A percentile compares a stretch with the other conserved stretches of the same genome.
Evolutionary conservation across 257 asterid species (phyloP).

Genomic region (Nicotiana noctiflora): DNA sequence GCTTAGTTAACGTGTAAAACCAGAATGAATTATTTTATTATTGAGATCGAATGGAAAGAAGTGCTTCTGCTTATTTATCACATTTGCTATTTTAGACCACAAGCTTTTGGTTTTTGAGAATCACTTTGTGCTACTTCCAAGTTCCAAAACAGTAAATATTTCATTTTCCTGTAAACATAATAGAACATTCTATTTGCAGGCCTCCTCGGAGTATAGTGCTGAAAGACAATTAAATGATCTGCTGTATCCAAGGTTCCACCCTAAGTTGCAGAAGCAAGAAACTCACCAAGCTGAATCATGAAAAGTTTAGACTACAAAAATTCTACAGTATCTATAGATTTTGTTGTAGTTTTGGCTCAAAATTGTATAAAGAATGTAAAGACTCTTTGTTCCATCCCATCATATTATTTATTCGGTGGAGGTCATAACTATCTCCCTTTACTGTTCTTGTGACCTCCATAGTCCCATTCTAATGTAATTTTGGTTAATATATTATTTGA

Average conservation of each 20-base stretch:
- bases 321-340: not conserved
- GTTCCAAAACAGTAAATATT: not conserved
- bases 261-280: constrained; percentile 60
- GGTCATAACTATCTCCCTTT: not conserved
- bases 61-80: not conserved
- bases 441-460: not conserved
- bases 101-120: not conserved
- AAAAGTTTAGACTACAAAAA: not conserved
- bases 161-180: not conserved
- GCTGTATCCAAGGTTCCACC: constrained; percentile 62
- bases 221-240: constrained; percentile 75
- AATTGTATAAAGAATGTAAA: constrained; percentile 23
- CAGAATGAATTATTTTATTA: not conserved
- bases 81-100: not conserved
- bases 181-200: constrained; percentile 41
- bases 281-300: constrained; percentile 69
- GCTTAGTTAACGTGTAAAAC: not conserved
- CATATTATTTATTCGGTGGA: not conserved
- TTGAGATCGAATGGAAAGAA: not conserved
- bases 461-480: not conserved
- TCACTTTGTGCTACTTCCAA: not conserved
- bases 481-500: not conserved
- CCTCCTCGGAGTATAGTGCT: constrained; percentile 86
- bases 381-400: not conserved
- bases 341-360: constrained; percentile 16